Evolutionary conservation across 2,329 filamentous ascomycete genomes (phyloP), one percentile per base, ranked within the genome.

Genomic region (Daldinia sp.): DNA sequence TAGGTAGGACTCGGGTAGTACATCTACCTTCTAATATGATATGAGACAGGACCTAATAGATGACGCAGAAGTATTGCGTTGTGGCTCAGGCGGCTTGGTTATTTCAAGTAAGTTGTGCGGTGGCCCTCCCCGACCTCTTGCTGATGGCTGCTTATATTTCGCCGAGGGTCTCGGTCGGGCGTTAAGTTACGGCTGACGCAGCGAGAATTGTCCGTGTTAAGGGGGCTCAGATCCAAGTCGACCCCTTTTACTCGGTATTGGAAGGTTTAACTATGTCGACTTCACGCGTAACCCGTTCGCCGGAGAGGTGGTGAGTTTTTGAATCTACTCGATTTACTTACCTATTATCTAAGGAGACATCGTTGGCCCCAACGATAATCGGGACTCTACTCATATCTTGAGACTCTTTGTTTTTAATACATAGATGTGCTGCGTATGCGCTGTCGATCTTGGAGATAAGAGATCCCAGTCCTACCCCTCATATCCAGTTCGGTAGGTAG

Each of bases 181-280:
- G 29, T 30, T 27, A 19, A 25, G 21, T 35, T 17, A 35, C 13
- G 30, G 48, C 29, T 35, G 19, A 32, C 13, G 11, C 17, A 52
- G 29, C 11, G 15, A 52, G 15, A 47, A 29, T 58, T 6, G 34
- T 53, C 45, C 34, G 49, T 25, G 32, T 37, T 10, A 23, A 25
- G 11, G 39, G 39, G 43, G n/a, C n/a, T 29, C 27, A n/a, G n/a
- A n/a, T 30, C 35, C 41, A 39, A 29, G 13, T n/a, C 32, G 34
- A 39, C 39, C 30, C 41, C 41, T 41, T n/a, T n/a, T 55, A 53
- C 32, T 54, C 35, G 10, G 27, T 27, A 25, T 2, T 43, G 25
- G 21, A 15, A 43, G 60, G 49, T 35, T 63, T 54, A 59, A 58
- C 25, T 54, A n/a, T n/a, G n/a, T n/a, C 23, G 23, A 51, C 43